Evolutionary conservation across 257 asterid genomes (phyloP), one percentile per base, ranked within the genome.

Genomic region (Solanum sitiens): DNA sequence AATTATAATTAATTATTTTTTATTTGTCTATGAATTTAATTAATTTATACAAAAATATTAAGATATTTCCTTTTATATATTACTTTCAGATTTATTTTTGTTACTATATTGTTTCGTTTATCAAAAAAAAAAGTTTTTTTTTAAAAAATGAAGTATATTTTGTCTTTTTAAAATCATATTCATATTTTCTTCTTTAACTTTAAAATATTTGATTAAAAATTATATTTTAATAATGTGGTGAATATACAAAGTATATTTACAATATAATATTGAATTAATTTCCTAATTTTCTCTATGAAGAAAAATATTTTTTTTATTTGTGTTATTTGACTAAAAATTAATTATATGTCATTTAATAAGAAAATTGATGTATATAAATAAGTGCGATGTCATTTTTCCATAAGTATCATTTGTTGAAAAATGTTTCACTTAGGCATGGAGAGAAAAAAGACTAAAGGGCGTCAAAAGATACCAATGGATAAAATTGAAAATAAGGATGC

Each of bases 381-480:
- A 13, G 11, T 12, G 8, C 2, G 7, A 20, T 18, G 21, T 72
- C 11, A 20, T 5, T 7, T 35, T 35, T n/a, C 35, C 16, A 40
- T 72, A 33, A 35, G 80, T 35, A 20, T 72, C 47, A 72, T 72
- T 33, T 35, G 20, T 11, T 32, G 9, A 27, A 67, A 67, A 12
- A 12, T 2, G 7, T 32, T 71, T 68, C 5, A 27, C 16, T 32
- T 16, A 70, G 42, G 25, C n/a, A 71, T 71, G 93, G 89, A 83
- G 74, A 87, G 37, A 2, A 91, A 82, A 82, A 89, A 32, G 75
- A 61, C 90, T 14, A 87, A 40, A 42, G 94, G 94, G 5, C 90
- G 94, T 11, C 93, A 88, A 86, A 92, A 83, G 35, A 87, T 92
- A 20, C 63, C 87, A 35, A 90, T 91, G 21, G 16, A 11, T 4